Evolutionary conservation across 208 protist genomes (phyloP), one percentile per base, ranked within the genome.

Genomic region (Leishmania martiniquensis): DNA sequence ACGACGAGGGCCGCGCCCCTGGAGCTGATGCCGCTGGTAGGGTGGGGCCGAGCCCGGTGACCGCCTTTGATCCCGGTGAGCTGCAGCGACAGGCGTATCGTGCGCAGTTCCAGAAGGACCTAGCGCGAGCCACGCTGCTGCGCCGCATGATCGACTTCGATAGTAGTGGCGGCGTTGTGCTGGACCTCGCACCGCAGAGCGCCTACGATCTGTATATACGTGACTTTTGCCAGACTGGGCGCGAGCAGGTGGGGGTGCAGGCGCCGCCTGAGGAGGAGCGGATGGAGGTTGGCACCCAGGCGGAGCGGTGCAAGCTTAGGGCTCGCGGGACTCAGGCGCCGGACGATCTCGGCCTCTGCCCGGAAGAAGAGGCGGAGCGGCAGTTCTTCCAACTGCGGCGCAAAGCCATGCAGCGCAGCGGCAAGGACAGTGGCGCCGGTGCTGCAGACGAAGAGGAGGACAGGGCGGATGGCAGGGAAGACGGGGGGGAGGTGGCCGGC

Each of bases 141-240:
- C 90, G 91, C 29, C 93, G 93, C 17, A 81, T 97, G 15, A 88
- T 97, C 20, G 93, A 95, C 82, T 86, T 97, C 51, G 93, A 97
- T 82, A 90, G 93, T 54, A 84, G 85, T 32, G 55, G 84, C 4
- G 87, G 79, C 29, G 84, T 91, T 10, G 80, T 97, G 76, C 67
- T 89, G 17, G 93, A 95, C 70, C 66, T 91, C 15, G 86, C 91
- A 6, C 93, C 93, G 60, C 93, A 95, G 84, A 91, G 87, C 37
- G 89, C 92, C 82, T 97, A 97, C 81, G 93, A 97, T 51, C 75
- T 94, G 55, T 97, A 95, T 84, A 95, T 97, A 57, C 87, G 89
- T 37, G 91, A 88, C 47, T 95, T 95, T 85, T 85, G 88, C 22
- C 77, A 90, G 55, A 89, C 73, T 54, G 87, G 89, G 6, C 83